phyloP scores from a whole-genome alignment of 2,329 filamentous ascomycete genomes.

The Hymenoscyphus albidus region DNA sequence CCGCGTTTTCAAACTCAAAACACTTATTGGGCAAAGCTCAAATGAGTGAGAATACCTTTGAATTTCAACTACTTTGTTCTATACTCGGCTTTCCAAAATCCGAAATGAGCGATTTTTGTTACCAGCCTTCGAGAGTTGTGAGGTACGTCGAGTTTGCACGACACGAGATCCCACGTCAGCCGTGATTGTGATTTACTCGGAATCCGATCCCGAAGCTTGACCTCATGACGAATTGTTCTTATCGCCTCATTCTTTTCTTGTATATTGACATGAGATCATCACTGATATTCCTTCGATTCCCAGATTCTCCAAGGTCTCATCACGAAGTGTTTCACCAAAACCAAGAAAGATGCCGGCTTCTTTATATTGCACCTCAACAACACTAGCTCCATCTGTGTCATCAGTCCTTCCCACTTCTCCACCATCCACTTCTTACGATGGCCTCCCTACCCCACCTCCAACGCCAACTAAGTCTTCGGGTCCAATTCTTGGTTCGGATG shows the following conservation, averaged over 20 bases:
- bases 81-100: neutral
- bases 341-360: neutral
- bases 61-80: conserved; percentile 5
- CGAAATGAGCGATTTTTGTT: conserved; percentile 6
- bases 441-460: conserved; percentile 6
- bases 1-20: neutral
- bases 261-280: neutral
- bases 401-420: conserved; percentile 2
- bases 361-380: neutral
- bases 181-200: neutral
- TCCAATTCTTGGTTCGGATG: neutral
- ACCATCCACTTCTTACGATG: neutral
- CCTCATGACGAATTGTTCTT: neutral
- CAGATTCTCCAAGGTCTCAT: neutral
- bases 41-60: conserved; percentile 4
- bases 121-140: neutral
- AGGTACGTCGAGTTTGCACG: conserved; percentile 3
- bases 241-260: neutral
- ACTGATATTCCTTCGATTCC: neutral
- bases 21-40: neutral
- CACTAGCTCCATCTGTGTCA: neutral
- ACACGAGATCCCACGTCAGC: neutral
- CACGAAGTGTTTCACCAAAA: neutral
- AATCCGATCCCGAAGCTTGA: neutral
- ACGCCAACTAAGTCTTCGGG: conserved; percentile 1